Percentiles rank a stretch among this genome's conserved stretches.
Conservation (phyloP, 768 basidiomycete genomes). For the Kwoniella newhampshirensis region DNA sequence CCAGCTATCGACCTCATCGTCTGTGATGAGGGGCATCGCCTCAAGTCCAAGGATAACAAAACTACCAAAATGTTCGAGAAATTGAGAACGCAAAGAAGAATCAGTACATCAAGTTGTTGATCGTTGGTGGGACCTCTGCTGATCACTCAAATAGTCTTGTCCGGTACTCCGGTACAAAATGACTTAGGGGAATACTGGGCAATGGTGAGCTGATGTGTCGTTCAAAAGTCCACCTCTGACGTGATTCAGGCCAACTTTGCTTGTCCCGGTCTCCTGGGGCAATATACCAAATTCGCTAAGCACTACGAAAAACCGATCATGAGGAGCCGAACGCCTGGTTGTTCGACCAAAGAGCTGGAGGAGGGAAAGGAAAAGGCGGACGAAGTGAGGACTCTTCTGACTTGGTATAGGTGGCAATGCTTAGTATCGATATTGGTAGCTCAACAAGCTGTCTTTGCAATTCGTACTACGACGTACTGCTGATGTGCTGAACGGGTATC, state of each 20-base stretch:
- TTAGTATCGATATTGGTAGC: slow-evolving; percentile 54
- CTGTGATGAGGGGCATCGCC: slow-evolving; percentile 95
- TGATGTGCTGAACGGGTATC: slow-evolving; percentile 71
- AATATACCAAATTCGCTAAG: slow-evolving; percentile 53
- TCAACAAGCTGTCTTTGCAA: slow-evolving; percentile 71
- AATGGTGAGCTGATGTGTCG: slow-evolving; percentile 66
- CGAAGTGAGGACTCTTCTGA: slow-evolving; percentile 59
- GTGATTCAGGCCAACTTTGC: slow-evolving; percentile 76
- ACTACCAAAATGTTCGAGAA: slow-evolving; percentile 81
- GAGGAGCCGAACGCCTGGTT: slow-evolving; percentile 75
- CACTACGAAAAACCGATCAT: slow-evolving; percentile 87
- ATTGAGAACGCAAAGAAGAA: slow-evolving; percentile 69
- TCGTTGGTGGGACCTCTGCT: no score
- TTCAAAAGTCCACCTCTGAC: neutral
- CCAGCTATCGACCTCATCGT: slow-evolving; percentile 90
- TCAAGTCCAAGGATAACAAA: slow-evolving; percentile 84
- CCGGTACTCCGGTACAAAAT: slow-evolving; percentile 97
- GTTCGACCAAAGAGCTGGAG: slow-evolving; percentile 69
- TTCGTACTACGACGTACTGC: slow-evolving; percentile 91
- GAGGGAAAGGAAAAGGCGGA: slow-evolving; percentile 72
- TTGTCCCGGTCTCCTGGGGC: slow-evolving; percentile 80
- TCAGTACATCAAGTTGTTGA: slow-evolving; percentile 58
- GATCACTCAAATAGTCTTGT: no score
- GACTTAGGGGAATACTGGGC: slow-evolving; percentile 92
- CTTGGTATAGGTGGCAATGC: no score